These are phyloP conservation scores for Nakazawaea pomicola DNA, from an alignment of 805 yeast species.

Conservation along the genomic window DNA sequence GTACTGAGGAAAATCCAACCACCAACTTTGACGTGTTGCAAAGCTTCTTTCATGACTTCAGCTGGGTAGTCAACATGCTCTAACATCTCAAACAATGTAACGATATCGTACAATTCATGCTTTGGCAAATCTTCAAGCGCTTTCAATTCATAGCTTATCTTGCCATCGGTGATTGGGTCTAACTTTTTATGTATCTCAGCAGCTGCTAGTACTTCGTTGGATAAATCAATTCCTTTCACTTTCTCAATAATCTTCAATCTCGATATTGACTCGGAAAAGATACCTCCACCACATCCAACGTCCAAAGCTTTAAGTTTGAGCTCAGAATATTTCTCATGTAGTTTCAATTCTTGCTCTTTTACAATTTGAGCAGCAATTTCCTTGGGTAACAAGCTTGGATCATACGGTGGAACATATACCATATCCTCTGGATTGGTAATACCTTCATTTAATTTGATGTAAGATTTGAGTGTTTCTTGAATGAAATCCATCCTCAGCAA, in stretches of 20 bases:
- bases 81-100: conserved; percentile 89
- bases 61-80: conserved; percentile 92
- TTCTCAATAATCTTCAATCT: conserved; percentile 55
- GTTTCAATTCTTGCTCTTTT: conserved; percentile 43
- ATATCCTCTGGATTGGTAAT: conserved; percentile 35
- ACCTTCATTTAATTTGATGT: conserved; percentile 39
- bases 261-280: conserved; percentile 81
- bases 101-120: conserved; percentile 57
- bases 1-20: conserved; percentile 89
- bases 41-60: conserved; percentile 62
- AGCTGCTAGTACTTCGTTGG: conserved; percentile 74
- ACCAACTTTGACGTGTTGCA: conserved; percentile 65
- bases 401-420: conserved; percentile 76
- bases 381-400: conserved; percentile 56
- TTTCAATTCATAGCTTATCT: conserved; percentile 53
- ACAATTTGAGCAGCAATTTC: conserved; percentile 43
- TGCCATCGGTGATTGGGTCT: conserved; percentile 59
- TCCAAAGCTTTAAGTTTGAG: conserved; percentile 60
- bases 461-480: conserved; percentile 47
- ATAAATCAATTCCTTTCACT: conserved; percentile 83
- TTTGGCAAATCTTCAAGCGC: conserved; percentile 55
- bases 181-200: conserved; percentile 62
- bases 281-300: conserved; percentile 99
- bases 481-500: conserved; percentile 84
- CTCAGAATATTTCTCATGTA: conserved; percentile 30